Base-by-base conservation (phyloP, 108 stramenopile genomes). In the Cyclotella sp. region DNA sequence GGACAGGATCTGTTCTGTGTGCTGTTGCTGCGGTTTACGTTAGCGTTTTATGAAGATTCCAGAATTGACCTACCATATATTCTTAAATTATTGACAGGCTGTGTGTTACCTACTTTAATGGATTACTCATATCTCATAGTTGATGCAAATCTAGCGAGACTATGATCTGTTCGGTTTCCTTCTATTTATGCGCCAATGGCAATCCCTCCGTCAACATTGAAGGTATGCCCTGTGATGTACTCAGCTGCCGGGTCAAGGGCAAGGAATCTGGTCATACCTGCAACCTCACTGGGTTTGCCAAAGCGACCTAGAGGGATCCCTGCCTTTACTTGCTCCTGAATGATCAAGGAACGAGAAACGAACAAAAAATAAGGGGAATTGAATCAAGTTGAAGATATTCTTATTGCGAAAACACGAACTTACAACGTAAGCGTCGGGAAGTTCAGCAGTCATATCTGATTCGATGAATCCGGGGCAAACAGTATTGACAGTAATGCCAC, bases 201-300 rank as follows among this genome's bases (percentile, higher is more conserved):
- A 73, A 98, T 95, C 19, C 98, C 98, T 49, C 98, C 98, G 80
- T 98, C 98, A 18, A 98, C 96, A 81, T 96, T 97, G 84, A 97
- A 96, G 65, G 81, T 86, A 72, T 98, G 97, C 58, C 97, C 94
- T 55, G 94, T 95, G 68, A 95, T 95, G 91, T 96, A 95, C 40
- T 87, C 91, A 19, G 85, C 88, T 44, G 97, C 92, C 47, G 94
- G 93, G 73, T 98, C 96, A 57, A 98, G 73, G 34, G 96, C 92
- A 63, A 97, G 85, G 88, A 95, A 95, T 58, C 90, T 82, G 27
- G 84, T 79, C 93, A 93, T 91, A 58, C 93, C 92, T 19, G 94
- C 90, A 68, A 97, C 93, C 82, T 97, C 96, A 44, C 91, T 87
- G 26, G 96, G 90, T 72, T 93, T 95, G 63, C 96, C 96, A 53